A percentile compares a stretch with the other conserved stretches of the same genome.
phyloP scores from a whole-genome alignment of 148 eudicot species.

The Arbutus unedo region DNA sequence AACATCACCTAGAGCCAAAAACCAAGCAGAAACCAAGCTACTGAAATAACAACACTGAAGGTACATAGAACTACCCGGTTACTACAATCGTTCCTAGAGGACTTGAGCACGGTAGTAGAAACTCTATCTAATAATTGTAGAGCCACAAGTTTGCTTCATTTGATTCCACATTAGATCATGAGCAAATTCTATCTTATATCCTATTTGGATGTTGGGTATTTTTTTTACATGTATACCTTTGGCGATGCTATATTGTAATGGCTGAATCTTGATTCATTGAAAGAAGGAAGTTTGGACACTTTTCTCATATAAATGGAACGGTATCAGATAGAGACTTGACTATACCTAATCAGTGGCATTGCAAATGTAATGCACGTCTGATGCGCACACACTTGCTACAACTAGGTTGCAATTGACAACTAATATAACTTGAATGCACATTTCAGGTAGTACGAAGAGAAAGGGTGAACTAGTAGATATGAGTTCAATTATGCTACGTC shows the following conservation, averaged over 20 bases:
- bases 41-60: too few species aligned
- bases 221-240: neutral
- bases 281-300: neutral
- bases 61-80: too few species aligned
- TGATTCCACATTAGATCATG: too few species aligned
- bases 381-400: neutral
- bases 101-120: too few species aligned
- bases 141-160: too few species aligned
- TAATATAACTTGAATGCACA: neutral
- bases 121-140: too few species aligned
- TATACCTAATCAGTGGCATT: neutral
- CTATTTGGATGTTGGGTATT: neutral
- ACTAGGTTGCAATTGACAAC: neutral
- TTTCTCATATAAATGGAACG: neutral
- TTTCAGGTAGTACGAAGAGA: neutral
- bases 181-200: neutral
- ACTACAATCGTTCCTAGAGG: too few species aligned
- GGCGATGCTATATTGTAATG: neutral
- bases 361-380: neutral
- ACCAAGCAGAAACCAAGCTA: too few species aligned
- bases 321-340: neutral
- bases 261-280: neutral
- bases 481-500: neutral
- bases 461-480: neutral
- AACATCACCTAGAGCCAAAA: too few species aligned